Base-by-base conservation (phyloP, 805 yeast species). In the Candida ascalaphidarum region DNA sequence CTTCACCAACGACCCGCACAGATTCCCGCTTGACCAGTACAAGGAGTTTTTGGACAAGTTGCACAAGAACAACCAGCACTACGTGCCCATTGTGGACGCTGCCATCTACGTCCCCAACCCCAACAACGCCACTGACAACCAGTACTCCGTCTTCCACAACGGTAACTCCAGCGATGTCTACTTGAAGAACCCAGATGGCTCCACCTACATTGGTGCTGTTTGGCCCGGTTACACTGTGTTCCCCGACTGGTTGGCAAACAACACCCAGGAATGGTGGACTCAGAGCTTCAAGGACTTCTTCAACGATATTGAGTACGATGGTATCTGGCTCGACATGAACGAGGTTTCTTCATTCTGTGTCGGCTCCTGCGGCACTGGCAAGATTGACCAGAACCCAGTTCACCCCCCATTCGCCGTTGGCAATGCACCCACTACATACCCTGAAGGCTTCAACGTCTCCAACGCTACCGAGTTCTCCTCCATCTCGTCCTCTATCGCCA, bases 211-310 rank as follows among this genome's bases (percentile, higher is more conserved):
- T 25, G 55, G 55, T 19, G 50, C 48, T 8, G 55, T 50, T 10
- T 50, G 55, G 54, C 55, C 52, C 9, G 54, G 55, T 1, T 46
- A 36, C 33, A 50, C 54, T 21, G 55, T 35, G 4, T 50, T 40
- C 41, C 55, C 55, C 10, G 55, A 50, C 27, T 50, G 44, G 28
- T 32, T 47, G 10, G 49, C 46, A 7, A 29, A 43, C 13, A 30
- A 32, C 11, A 36, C 49, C 12, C 41, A 40, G 24, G 30, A 32
- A n/a, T 44, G 30, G 26, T 52, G 55, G 52, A 37, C 38, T 4
- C 26, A 45, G 14, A 33, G 28, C 10, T 36, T 49, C 27, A 34
- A 37, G 28, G 32, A 40, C 9, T 48, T 46, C 45, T 34, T 44
- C 30, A 28, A 37, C 16, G 25, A 34, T 14, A 31, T 46, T 17